These are phyloP conservation scores for Fusarium pseudoanthophilum DNA, from an alignment of 2,329 filamentous ascomycete species.

Conservation along the genomic window DNA sequence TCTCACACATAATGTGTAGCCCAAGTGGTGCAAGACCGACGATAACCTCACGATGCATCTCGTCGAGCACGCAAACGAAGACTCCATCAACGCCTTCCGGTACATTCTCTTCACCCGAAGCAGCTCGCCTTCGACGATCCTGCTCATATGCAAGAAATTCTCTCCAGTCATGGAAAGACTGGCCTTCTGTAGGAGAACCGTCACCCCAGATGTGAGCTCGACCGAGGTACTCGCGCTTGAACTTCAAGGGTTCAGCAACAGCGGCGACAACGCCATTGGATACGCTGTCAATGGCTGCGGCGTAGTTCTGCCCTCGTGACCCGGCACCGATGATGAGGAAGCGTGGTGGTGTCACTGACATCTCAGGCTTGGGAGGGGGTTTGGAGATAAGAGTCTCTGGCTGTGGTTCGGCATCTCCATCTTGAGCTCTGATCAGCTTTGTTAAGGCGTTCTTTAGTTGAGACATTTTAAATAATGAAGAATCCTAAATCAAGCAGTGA, in stretches of 20 bases:
- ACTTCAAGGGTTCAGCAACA: constrained; percentile 82
- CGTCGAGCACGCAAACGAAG: constrained; percentile 80
- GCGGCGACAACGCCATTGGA: constrained; percentile 77
- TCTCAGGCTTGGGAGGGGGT: constrained; percentile 55
- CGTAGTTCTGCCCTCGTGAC: constrained; percentile 80
- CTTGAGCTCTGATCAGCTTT: constrained; percentile 27
- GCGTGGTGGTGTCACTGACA: constrained; percentile 65
- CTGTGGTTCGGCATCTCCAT: constrained; percentile 28
- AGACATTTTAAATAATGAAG: constrained; percentile 28
- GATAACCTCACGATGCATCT: constrained; percentile 86
- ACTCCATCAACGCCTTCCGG: constrained; percentile 69
- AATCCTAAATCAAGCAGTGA: not conserved
- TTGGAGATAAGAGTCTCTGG: constrained; percentile 35
- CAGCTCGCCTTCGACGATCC: constrained; percentile 64
- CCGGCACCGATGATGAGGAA: constrained; percentile 87
- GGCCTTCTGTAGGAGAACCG: constrained; percentile 62
- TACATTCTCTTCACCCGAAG: constrained; percentile 58
- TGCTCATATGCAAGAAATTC: constrained; percentile 81
- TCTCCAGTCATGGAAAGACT: constrained; percentile 79
- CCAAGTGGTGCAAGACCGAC: constrained; percentile 74
- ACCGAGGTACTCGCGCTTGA: constrained; percentile 79
- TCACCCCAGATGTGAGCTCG: constrained; percentile 77
- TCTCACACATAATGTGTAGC: constrained; percentile 93
- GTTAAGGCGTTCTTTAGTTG: constrained; percentile 34
- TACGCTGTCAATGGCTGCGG: constrained; percentile 70